Evolutionary conservation across 257 asterid genomes (phyloP).

Genomic region (Forsythia viridissima): DNA sequence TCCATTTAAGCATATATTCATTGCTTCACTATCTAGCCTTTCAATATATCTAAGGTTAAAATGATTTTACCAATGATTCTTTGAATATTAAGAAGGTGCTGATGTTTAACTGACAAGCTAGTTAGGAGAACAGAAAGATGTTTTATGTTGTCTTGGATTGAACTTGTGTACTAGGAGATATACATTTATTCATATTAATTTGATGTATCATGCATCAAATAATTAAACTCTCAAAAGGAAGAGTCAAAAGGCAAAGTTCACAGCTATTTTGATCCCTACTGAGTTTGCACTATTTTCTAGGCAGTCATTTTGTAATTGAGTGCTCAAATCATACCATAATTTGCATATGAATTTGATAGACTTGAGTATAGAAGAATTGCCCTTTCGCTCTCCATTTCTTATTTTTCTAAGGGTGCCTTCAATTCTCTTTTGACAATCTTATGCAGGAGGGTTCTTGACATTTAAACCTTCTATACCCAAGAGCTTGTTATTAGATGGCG

Average conservation of each 20-base stretch:
- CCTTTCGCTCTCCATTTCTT: conserved; percentile 19
- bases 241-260: neutral
- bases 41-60: neutral
- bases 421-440: conserved; percentile 22
- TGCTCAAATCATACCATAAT: conserved; percentile 3
- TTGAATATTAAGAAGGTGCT: neutral
- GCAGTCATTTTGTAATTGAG: neutral
- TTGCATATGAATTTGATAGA: neutral
- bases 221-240: neutral
- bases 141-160: neutral
- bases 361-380: neutral
- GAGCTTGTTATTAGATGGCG: conserved; percentile 87
- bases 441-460: conserved; percentile 88
- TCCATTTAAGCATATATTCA: neutral
- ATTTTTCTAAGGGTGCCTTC: neutral
- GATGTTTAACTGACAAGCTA: neutral
- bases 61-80: neutral
- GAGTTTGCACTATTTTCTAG: neutral
- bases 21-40: neutral
- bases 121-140: neutral
- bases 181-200: neutral
- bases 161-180: neutral
- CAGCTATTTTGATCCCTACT: neutral
- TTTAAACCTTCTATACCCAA: conserved; percentile 89
- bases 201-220: neutral